Conservation (phyloP, 306 rosid species). For the Glycine tomentella region DNA sequence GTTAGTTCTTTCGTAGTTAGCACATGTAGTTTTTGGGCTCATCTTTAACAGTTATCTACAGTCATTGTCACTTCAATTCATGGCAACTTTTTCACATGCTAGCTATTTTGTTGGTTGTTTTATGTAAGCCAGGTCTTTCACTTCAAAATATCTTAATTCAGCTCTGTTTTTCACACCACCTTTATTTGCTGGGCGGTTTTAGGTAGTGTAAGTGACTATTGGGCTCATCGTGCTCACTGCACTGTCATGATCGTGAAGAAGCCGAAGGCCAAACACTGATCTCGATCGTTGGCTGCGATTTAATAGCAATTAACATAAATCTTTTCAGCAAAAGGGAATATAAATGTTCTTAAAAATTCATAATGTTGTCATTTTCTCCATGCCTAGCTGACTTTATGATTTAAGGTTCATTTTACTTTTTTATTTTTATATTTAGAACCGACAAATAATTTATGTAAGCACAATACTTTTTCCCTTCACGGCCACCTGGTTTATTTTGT, state of each 20-base stretch:
- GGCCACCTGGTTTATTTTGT: background rate
- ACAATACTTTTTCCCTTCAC: background rate
- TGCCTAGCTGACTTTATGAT: slow-evolving; percentile 2
- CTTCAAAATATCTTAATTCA: slow-evolving; percentile 1
- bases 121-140: background rate
- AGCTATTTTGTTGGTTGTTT: too few species aligned
- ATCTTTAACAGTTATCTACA: background rate
- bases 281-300: background rate
- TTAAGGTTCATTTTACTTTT: slow-evolving; percentile 14
- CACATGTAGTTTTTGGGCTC: background rate
- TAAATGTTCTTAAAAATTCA: background rate
- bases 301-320: slow-evolving; percentile 27
- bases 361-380: background rate
- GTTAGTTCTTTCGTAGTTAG: background rate
- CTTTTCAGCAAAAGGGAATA: slow-evolving; percentile 9
- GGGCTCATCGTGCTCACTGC: slow-evolving; percentile 83
- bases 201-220: slow-evolving; percentile 87
- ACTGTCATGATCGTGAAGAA: slow-evolving; percentile 77
- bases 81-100: background rate
- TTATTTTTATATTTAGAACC: background rate
- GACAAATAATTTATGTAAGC: background rate
- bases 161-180: background rate
- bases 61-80: background rate
- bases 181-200: slow-evolving; percentile 71
- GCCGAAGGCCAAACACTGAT: slow-evolving; percentile 66